phyloP scores from a whole-genome alignment of 2,329 filamentous ascomycete genomes.

The Capronia coronata region DNA sequence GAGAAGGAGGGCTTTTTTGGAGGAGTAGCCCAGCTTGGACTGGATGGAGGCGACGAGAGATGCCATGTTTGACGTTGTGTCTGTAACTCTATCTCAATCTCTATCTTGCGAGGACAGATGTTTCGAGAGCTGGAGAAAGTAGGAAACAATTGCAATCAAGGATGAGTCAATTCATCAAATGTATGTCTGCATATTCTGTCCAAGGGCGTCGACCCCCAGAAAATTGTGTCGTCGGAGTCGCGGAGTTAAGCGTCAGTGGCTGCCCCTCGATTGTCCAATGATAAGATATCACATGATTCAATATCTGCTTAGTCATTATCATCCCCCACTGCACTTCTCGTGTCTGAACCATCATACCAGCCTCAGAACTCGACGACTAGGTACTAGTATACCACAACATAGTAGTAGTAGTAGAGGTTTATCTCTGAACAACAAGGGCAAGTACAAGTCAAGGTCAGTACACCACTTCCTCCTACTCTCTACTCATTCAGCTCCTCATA shows the following conservation, averaged over 20 bases:
- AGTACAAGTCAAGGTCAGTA: too few relatives aligned
- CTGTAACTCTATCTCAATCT: neutral
- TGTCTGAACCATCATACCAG: too few relatives aligned
- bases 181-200: slow-evolving; percentile 12
- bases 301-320: neutral
- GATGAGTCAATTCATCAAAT: slow-evolving; percentile 14
- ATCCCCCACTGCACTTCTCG: too few relatives aligned
- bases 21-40: slow-evolving; percentile 20
- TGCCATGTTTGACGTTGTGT: slow-evolving; percentile 13
- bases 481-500: too few relatives aligned
- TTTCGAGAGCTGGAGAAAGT: neutral
- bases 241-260: slow-evolving; percentile 11
- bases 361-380: too few relatives aligned
- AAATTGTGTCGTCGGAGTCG: slow-evolving; percentile 10
- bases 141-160: neutral
- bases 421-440: too few relatives aligned
- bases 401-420: too few relatives aligned
- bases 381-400: too few relatives aligned
- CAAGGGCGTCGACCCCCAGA: slow-evolving; percentile 1
- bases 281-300: neutral
- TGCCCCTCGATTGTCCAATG: neutral
- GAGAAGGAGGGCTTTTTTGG: slow-evolving; percentile 13
- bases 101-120: too few relatives aligned
- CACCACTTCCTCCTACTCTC: too few relatives aligned
- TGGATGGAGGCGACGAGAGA: slow-evolving; percentile 21